A percentile compares a stretch with the other conserved stretches of the same genome.
Conservation (phyloP, 2,329 filamentous ascomycete genomes). For the Claviceps lovelessii region DNA sequence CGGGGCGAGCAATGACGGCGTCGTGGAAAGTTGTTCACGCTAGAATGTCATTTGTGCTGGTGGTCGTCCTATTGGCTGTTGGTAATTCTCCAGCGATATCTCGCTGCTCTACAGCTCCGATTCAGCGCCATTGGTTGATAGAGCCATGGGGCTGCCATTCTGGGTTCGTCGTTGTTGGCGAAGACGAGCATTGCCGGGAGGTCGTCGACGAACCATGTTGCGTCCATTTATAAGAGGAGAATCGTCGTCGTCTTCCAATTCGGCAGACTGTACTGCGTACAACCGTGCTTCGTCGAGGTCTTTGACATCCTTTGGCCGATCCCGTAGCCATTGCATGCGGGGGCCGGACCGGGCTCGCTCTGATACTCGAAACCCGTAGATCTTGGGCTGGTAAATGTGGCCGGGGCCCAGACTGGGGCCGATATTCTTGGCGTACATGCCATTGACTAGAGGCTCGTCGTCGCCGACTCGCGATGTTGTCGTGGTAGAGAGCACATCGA, state of each 20-base stretch:
- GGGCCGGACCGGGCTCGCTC: conserved; percentile 82
- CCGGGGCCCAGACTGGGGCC: conserved; percentile 70
- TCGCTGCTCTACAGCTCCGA: conserved; percentile 32
- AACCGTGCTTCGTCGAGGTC: conserved; percentile 68
- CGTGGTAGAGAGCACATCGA: conserved; percentile 36
- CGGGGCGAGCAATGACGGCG: background rate
- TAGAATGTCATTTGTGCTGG: background rate
- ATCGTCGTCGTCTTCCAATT: conserved; percentile 46
- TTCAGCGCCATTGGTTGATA: conserved; percentile 42
- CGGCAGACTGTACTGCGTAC: conserved; percentile 37
- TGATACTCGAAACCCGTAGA: conserved; percentile 91
- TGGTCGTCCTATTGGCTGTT: background rate
- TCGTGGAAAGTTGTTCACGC: background rate
- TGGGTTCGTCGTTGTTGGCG: conserved; percentile 30
- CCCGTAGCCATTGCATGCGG: conserved; percentile 90
- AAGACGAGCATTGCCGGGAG: conserved; percentile 26
- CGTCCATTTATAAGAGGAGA: conserved; percentile 30
- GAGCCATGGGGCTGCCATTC: conserved; percentile 42
- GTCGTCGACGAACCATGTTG: conserved; percentile 28
- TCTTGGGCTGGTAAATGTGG: conserved; percentile 85
- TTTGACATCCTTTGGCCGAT: conserved; percentile 63
- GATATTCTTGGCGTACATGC: conserved; percentile 73
- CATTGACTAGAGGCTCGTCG: conserved; percentile 55
- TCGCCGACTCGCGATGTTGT: conserved; percentile 20
- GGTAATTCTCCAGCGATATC: background rate